Evolutionary conservation across 805 yeast genomes (phyloP).

Genomic region (Ogataea zsoltii): DNA sequence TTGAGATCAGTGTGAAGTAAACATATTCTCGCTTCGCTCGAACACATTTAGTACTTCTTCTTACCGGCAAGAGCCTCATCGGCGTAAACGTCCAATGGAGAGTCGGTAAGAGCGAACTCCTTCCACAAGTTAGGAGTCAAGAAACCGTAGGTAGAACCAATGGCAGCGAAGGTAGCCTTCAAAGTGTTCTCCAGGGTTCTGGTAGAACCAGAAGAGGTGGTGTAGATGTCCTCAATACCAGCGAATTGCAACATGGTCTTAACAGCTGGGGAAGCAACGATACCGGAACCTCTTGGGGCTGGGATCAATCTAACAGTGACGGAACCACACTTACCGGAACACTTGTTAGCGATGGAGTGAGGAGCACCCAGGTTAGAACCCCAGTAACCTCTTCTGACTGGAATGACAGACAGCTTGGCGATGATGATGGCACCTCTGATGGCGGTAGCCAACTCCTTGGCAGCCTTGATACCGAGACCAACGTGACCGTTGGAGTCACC

Average conservation of each 20-base stretch:
- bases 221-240: slow-evolving; percentile 99
- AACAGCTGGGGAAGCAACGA: slow-evolving; percentile 99
- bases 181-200: slow-evolving; percentile 99
- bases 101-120: slow-evolving; percentile 76
- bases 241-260: slow-evolving; percentile 98
- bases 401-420: slow-evolving; percentile 97
- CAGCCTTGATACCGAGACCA: slow-evolving; percentile 99
- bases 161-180: slow-evolving; percentile 99
- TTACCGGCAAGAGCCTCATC: slow-evolving; percentile 75
- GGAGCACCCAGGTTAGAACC: slow-evolving; percentile 99
- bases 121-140: slow-evolving; percentile 99
- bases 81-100: slow-evolving; percentile 95
- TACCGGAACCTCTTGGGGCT: slow-evolving; percentile 99
- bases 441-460: slow-evolving; percentile 99
- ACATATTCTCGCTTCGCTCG: background rate
- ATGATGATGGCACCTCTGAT: slow-evolving; percentile 99
- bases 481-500: slow-evolving; percentile 99
- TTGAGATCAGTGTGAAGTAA: background rate
- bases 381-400: slow-evolving; percentile 99
- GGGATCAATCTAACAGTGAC: slow-evolving; percentile 98
- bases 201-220: slow-evolving; percentile 98
- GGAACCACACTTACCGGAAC: slow-evolving; percentile 99
- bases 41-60: slow-evolving; percentile 64
- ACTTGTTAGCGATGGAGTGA: slow-evolving; percentile 97
- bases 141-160: slow-evolving; percentile 99